Evolutionary conservation across 768 basidiomycete genomes (phyloP).

Genomic region (Suillus subaureus): DNA sequence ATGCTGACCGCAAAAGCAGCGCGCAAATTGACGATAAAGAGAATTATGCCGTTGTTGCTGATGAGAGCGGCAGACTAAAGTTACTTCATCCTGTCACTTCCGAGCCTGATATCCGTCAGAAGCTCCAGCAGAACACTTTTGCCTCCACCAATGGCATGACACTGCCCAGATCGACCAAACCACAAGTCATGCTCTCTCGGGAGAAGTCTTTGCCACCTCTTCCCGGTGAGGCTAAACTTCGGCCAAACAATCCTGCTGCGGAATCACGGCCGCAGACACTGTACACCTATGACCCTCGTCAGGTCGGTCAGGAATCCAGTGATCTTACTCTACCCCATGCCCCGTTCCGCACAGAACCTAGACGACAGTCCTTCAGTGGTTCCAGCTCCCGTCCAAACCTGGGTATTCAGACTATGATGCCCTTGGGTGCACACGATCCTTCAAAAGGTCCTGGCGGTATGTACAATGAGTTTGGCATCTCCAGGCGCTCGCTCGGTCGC

Average conservation of each 20-base stretch:
- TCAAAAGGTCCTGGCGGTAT: conserved; percentile 36
- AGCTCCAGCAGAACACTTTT: conserved; percentile 38
- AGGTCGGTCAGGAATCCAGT: conserved; percentile 42
- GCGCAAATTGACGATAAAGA: conserved; percentile 49
- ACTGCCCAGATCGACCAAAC: conserved; percentile 26
- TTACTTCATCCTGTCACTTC: conserved; percentile 58
- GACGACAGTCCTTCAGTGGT: conserved; percentile 81
- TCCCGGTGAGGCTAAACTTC: conserved; percentile 54
- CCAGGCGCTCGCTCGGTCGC: conserved; percentile 57
- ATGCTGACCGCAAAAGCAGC: conserved; percentile 45
- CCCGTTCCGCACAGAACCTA: conserved; percentile 60
- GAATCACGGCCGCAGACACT: conserved; percentile 67
- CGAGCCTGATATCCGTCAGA: conserved; percentile 63
- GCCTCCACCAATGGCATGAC: conserved; percentile 35
- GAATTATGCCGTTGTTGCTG: conserved; percentile 28
- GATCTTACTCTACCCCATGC: conserved; percentile 65
- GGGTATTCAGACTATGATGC: conserved; percentile 51
- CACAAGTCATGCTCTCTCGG: conserved; percentile 38
- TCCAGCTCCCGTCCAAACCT: conserved; percentile 58
- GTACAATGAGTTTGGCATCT: conserved; percentile 78
- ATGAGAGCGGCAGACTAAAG: conserved; percentile 39
- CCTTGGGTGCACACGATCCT: conserved; percentile 40
- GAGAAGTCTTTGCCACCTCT: conserved; percentile 83
- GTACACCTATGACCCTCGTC: conserved; percentile 60
- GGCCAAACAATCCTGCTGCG: conserved; percentile 31